Base-by-base conservation (phyloP, 805 yeast species). In the Cyberlindnera amylophila region DNA sequence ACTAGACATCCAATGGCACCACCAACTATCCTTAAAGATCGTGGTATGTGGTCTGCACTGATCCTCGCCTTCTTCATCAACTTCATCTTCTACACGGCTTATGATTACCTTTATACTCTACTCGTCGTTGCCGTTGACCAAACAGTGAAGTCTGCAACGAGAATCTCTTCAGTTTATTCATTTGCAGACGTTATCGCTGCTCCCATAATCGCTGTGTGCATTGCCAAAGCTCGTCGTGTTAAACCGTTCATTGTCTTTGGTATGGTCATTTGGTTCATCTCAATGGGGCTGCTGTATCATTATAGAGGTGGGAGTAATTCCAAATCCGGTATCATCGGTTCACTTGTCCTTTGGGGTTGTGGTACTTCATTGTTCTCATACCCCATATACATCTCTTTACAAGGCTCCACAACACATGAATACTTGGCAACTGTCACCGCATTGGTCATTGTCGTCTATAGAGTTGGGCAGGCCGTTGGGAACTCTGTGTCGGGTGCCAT, bases 21-120 rank as follows among this genome's bases (percentile, higher is more conserved):
- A 15, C 66, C 67, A 50, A 61, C 67, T 12, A 67, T 82, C 47
- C 58, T 85, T 55, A 76, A 68, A 45, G 86, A 85, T 60, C 75
- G 88, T 51, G 86, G 84, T 47, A 81, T 84, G 26, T 81, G 86
- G 83, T 66, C 86, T 12, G 84, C 90, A n/a, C 55, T 82, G 44
- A 55, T 69, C 24, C 71, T 82, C 47, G 82, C 77, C 3, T 61
- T 81, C 44, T 62, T 82, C 47, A 67, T 81, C 45, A 75, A 81
- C 63, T 72, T 80, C 55, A 67, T 80, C 41, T 82, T 75, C 74
- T 74, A 78, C 60, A 75, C 82, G 82, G 87, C 82, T 39, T 77
- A 79, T 46, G 85, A 79, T 52, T 85, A 72, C 60, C 59, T 85
- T 61, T 83, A 79, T 62, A 72, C 89, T 0, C 82, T 82, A 17